A percentile compares a stretch with the other conserved stretches of the same genome.
phyloP scores from a whole-genome alignment of 441 rosid species.

The Kokia cookei region DNA sequence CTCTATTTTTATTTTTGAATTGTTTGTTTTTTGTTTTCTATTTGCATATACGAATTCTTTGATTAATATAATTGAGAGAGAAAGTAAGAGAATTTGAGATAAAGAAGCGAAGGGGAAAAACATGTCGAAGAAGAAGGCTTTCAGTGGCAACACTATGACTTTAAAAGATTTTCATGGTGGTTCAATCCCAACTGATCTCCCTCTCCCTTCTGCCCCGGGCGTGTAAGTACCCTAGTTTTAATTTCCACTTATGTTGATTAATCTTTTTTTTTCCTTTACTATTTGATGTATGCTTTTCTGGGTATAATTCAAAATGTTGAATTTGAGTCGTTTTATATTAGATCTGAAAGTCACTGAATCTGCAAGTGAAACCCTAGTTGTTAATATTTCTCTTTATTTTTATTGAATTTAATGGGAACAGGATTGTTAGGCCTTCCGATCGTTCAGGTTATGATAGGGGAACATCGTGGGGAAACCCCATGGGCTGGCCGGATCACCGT shows the following conservation, averaged over 20 bases:
- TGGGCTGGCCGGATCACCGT: conserved; percentile 51
- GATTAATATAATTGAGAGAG: neutral
- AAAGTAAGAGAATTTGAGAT: neutral
- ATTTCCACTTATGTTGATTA: neutral
- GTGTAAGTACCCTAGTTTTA: conserved; percentile 43
- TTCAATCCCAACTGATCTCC: conserved; percentile 76
- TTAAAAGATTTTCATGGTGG: conserved; percentile 93
- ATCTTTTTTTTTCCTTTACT: conserved; percentile 1
- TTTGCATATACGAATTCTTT: neutral
- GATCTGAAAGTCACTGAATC: conserved; percentile 18
- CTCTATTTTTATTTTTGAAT: neutral
- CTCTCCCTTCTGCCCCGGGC: conserved; percentile 91
- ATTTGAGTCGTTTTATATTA: conserved; percentile 2
- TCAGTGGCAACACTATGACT: conserved; percentile 68
- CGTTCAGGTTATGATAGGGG: conserved; percentile 56
- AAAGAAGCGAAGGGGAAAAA: conserved; percentile 1
- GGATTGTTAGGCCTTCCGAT: conserved; percentile 48
- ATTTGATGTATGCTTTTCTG: neutral
- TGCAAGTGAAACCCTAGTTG: conserved; percentile 7
- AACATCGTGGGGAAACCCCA: conserved; percentile 52
- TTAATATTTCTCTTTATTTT: neutral
- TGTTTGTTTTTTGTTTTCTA: neutral
- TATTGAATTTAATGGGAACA: conserved; percentile 15
- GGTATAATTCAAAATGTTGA: neutral
- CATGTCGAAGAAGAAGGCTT: conserved; percentile 79